Percentiles rank a stretch among this genome's conserved stretches.
These are phyloP conservation scores for Adansonia grandidieri DNA, from an alignment of 441 rosid species.

Conservation along the genomic window DNA sequence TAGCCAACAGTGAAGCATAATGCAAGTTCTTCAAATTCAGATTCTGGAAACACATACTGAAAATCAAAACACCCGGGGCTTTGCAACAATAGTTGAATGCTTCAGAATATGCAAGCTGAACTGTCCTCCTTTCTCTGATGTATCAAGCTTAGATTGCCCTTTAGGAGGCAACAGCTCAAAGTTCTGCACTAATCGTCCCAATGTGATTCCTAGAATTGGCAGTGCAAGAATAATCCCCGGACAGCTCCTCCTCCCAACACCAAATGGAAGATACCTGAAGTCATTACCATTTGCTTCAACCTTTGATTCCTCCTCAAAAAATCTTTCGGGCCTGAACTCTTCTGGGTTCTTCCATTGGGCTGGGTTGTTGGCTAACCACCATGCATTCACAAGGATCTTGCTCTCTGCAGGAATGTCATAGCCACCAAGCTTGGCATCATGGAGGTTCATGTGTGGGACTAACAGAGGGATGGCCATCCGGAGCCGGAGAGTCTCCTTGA, in stretches of 20 bases:
- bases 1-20: neutral
- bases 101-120: constrained; percentile 91
- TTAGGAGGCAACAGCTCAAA: constrained; percentile 94
- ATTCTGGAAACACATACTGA: neutral
- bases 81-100: constrained; percentile 84
- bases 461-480: constrained; percentile 97
- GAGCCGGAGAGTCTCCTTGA: constrained; percentile 86
- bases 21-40: neutral
- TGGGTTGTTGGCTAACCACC: constrained; percentile 98
- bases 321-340: constrained; percentile 93
- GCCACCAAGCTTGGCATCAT: constrained; percentile 83
- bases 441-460: constrained; percentile 97
- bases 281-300: constrained; percentile 96
- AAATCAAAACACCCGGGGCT: constrained; percentile 61
- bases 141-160: constrained; percentile 77
- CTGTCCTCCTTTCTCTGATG: constrained; percentile 87
- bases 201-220: constrained; percentile 85
- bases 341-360: constrained; percentile 80
- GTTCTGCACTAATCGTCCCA: constrained; percentile 90
- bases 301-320: constrained; percentile 84
- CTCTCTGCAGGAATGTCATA: constrained; percentile 95
- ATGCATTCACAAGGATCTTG: constrained; percentile 86
- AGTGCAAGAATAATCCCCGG: constrained; percentile 93
- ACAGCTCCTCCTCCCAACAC: constrained; percentile 96
- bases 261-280: constrained; percentile 89